Base-by-base conservation (phyloP, 2,329 filamentous ascomycete genomes). In the Scedosporium aurantiacum region DNA sequence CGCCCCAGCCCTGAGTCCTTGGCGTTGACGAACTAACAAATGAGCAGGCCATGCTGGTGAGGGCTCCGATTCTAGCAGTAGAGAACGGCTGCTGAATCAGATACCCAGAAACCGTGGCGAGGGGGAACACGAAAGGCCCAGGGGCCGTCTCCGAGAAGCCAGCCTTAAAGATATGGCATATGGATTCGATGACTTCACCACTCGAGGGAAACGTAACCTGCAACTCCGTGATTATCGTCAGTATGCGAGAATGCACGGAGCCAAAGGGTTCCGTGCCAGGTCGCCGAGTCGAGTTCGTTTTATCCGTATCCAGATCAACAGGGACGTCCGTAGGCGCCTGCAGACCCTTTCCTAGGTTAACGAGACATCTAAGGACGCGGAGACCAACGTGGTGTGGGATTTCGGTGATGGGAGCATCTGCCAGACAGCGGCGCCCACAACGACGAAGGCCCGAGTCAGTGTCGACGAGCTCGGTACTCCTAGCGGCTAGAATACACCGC, bases 41-140 rank as follows among this genome's bases (percentile, higher is more conserved):
- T 0, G 84, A 86, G 68, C 85, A 87, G 2, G 87, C 87, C 3
- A 87, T 89, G 61, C 84, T 85, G 32, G 94, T 82, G 8, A 92
- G 78, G 3, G 82, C 80, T 2, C 88, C 87, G 43, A 90, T 77
- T 55, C 88, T 79, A 12, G 87, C 86, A 8, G 82, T 88, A n/a
- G 81, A 74, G 43, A 81, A 73, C 1, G 74, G 77, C 23, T 85
- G 81, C 59, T 80, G 81, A 3, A 81, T 77, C 56, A 94, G 78
- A 69, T 89, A 88, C 50, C 84, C 78, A 10, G 85, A 82, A n/a
- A 89, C 83, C 64, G 84, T 78, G 0, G 79, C 75, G 0, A 87
- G 79, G 2, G 86, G 81, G 63, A 95, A 84, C 7, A 92, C 89
- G 67, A 94, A 93, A 0, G 89, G 88, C 0, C 90, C 90, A 2